Percentiles rank a stretch among this genome's conserved stretches.
phyloP scores from a whole-genome alignment of 106 monocot species.

The Dioscorea dumetorum region DNA sequence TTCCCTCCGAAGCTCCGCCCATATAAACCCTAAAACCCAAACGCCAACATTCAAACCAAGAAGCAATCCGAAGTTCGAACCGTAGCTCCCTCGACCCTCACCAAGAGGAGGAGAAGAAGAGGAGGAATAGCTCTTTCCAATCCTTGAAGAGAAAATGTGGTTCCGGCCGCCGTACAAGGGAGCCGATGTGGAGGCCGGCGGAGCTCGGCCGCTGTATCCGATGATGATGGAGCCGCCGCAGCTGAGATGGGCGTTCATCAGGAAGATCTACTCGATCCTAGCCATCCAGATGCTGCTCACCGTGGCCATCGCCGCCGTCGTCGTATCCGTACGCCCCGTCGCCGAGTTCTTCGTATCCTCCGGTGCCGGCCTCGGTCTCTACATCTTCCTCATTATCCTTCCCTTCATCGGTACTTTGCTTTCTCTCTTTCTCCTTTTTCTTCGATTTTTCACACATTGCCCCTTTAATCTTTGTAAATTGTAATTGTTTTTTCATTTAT shows the following conservation, averaged over 20 bases:
- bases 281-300: conserved; percentile 45
- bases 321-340: conserved; percentile 40
- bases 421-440: background rate
- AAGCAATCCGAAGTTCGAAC: too few relatives aligned
- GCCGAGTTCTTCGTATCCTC: conserved; percentile 36
- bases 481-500: too few relatives aligned
- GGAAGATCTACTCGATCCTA: conserved; percentile 58
- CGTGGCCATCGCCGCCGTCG: conserved; percentile 40
- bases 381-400: conserved; percentile 40
- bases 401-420: conserved; percentile 37
- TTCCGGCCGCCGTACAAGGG: conserved; percentile 17
- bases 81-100: too few relatives aligned
- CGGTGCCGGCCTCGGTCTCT: conserved; percentile 37
- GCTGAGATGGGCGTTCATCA: conserved; percentile 57
- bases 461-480: too few relatives aligned
- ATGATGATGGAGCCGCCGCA: conserved; percentile 66
- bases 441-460: background rate
- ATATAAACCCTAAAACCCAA: conserved; percentile 7
- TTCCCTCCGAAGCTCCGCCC: background rate
- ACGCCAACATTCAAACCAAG: background rate
- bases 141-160: conserved; percentile 4
- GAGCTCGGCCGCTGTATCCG: conserved; percentile 44
- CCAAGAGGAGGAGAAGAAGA: too few relatives aligned
- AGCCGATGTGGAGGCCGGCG: conserved; percentile 34
- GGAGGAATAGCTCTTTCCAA: too few relatives aligned